phyloP scores from a whole-genome alignment of 495 filamentous ascomycete genomes.

The Neurospora tetraspora region DNA sequence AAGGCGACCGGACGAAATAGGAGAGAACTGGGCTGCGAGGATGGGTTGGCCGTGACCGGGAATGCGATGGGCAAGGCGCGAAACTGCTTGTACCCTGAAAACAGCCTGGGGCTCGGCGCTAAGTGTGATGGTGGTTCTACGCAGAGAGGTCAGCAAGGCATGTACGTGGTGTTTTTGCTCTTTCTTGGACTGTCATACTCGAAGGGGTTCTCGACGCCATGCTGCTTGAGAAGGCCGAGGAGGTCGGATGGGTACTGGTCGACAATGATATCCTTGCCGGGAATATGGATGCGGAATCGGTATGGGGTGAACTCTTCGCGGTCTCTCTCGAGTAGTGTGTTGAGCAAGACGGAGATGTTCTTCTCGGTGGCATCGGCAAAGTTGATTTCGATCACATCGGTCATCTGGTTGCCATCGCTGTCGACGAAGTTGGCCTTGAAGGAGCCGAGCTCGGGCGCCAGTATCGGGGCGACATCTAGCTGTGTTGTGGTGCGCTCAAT shows the following conservation, averaged over 20 bases:
- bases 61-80: conserved; percentile 79
- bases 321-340: conserved; percentile 73
- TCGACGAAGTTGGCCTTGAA: conserved; percentile 84
- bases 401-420: conserved; percentile 55
- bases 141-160: neutral
- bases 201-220: conserved; percentile 39
- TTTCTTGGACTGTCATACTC: conserved; percentile 14
- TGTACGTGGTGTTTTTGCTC: neutral
- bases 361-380: conserved; percentile 79
- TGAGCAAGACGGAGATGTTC: conserved; percentile 85
- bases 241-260: conserved; percentile 61
- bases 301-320: conserved; percentile 80
- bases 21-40: conserved; percentile 80
- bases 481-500: conserved; percentile 64
- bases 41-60: conserved; percentile 90
- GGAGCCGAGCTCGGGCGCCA: conserved; percentile 63
- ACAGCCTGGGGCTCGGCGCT: conserved; percentile 86
- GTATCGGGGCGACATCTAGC: conserved; percentile 58
- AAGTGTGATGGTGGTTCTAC: conserved; percentile 49
- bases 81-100: conserved; percentile 87
- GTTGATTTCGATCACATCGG: conserved; percentile 63
- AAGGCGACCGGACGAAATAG: conserved; percentile 66
- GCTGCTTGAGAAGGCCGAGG: conserved; percentile 34
- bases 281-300: conserved; percentile 64
- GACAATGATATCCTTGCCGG: conserved; percentile 49